Conservation (phyloP, 2,329 filamentous ascomycete genomes). For the Sporothrix brunneoviolacea region DNA sequence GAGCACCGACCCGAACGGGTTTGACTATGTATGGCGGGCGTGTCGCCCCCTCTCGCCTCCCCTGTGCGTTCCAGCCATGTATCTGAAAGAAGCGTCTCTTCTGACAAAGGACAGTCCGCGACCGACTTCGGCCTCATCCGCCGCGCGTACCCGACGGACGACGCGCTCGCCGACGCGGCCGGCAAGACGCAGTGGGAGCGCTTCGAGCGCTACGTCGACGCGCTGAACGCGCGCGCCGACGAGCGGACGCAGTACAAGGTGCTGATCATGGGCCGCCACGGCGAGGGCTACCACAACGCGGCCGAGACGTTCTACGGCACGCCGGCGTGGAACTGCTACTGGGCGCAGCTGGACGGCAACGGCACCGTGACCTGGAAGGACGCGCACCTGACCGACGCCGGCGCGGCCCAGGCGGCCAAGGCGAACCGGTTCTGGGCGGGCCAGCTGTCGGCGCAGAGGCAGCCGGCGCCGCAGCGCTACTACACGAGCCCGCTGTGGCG, state of each 20-base stretch:
- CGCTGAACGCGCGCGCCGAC: neutral
- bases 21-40: slow-evolving; percentile 3
- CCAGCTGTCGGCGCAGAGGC: slow-evolving; percentile 44
- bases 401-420: slow-evolving; percentile 49
- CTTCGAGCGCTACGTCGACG: slow-evolving; percentile 1
- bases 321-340: slow-evolving; percentile 64
- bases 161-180: neutral
- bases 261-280: slow-evolving; percentile 62
- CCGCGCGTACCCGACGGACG: slow-evolving; percentile 6
- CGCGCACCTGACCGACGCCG: slow-evolving; percentile 51
- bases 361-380: slow-evolving; percentile 57
- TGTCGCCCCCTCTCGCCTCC: neutral
- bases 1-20: slow-evolving; percentile 1
- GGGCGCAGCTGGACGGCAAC: slow-evolving; percentile 58
- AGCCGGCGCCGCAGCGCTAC: slow-evolving; percentile 57
- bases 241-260: slow-evolving; percentile 48
- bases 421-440: slow-evolving; percentile 54
- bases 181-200: slow-evolving; percentile 7
- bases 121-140: slow-evolving; percentile 6
- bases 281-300: slow-evolving; percentile 58
- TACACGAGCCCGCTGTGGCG: slow-evolving; percentile 59
- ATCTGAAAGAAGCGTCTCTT: too few species aligned
- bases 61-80: neutral
- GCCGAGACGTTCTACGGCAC: slow-evolving; percentile 63
- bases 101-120: neutral